Evolutionary conservation across 768 basidiomycete genomes (phyloP).

Genomic region (Kwoniella botswanensis): DNA sequence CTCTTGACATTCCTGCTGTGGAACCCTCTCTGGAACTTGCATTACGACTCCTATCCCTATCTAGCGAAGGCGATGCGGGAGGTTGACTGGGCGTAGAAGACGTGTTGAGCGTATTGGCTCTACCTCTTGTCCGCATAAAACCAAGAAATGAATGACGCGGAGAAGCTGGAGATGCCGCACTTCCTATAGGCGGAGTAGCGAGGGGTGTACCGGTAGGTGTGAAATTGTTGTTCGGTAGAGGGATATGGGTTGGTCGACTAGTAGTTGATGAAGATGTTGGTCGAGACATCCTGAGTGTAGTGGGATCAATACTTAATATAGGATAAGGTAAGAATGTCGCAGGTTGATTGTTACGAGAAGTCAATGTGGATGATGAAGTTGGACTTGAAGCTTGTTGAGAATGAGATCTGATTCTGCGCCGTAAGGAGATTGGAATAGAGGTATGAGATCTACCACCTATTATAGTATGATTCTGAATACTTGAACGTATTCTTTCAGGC

Average conservation of each 20-base stretch:
- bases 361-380: neutral
- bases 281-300: slow-evolving; percentile 34
- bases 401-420: neutral
- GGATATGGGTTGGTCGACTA: slow-evolving; percentile 47
- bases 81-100: slow-evolving; percentile 17
- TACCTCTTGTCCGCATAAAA: slow-evolving; percentile 51
- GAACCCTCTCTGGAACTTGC: slow-evolving; percentile 9
- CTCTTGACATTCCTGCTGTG: slow-evolving; percentile 6
- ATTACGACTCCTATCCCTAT: slow-evolving; percentile 14
- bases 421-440: slow-evolving; percentile 12
- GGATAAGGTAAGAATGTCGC: slow-evolving; percentile 4
- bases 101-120: slow-evolving; percentile 46
- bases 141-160: slow-evolving; percentile 51
- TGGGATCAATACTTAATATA: neutral
- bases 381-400: neutral
- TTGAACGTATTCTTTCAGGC: neutral
- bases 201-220: slow-evolving; percentile 34
- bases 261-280: slow-evolving; percentile 18
- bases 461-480: neutral
- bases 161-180: slow-evolving; percentile 43
- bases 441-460: neutral
- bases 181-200: slow-evolving; percentile 17
- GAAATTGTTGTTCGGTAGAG: slow-evolving; percentile 40
- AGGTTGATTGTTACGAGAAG: neutral
- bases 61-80: slow-evolving; percentile 26